Conservation (phyloP, 352 stramenopile genomes). For the Plasmopara viticola region DNA sequence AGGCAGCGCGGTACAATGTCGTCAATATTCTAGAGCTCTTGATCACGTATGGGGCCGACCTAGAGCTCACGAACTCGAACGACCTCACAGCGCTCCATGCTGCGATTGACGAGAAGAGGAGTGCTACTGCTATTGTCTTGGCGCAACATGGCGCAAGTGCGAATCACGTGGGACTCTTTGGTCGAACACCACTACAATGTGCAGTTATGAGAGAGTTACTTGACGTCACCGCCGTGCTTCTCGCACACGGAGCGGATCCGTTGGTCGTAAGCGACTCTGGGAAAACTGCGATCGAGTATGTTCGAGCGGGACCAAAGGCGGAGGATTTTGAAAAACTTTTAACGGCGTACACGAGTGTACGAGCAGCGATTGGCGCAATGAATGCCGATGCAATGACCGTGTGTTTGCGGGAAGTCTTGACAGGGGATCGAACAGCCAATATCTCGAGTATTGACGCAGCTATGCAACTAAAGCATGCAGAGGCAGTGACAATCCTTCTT, state of each 20-base stretch:
- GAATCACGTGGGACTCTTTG: slow-evolving; percentile 7
- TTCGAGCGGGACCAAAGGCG: slow-evolving; percentile 1
- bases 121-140: slow-evolving; percentile 3
- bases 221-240: slow-evolving; percentile 4
- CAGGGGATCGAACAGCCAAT: not conserved
- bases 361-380: slow-evolving; percentile 1
- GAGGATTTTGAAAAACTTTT: slow-evolving; percentile 7
- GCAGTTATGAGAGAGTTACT: slow-evolving; percentile 9
- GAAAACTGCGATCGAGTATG: slow-evolving; percentile 2
- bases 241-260: slow-evolving; percentile 6
- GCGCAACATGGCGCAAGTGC: slow-evolving; percentile 7
- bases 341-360: not conserved
- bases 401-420: slow-evolving; percentile 2
- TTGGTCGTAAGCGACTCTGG: not conserved
- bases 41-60: slow-evolving; percentile 9
- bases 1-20: slow-evolving; percentile 6
- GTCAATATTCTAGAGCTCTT: slow-evolving; percentile 12
- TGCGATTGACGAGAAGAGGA: slow-evolving; percentile 8
- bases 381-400: slow-evolving; percentile 5
- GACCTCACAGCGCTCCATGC: slow-evolving; percentile 8
- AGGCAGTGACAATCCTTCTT: slow-evolving; percentile 5
- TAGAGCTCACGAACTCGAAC: slow-evolving; percentile 2
- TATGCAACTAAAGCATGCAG: slow-evolving; percentile 6
- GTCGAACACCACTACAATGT: slow-evolving; percentile 12
- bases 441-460: slow-evolving; percentile 7